These are phyloP conservation scores for Vanrija humicola DNA, from an alignment of 1,284 basidiomycete species.

Conservation along the genomic window DNA sequence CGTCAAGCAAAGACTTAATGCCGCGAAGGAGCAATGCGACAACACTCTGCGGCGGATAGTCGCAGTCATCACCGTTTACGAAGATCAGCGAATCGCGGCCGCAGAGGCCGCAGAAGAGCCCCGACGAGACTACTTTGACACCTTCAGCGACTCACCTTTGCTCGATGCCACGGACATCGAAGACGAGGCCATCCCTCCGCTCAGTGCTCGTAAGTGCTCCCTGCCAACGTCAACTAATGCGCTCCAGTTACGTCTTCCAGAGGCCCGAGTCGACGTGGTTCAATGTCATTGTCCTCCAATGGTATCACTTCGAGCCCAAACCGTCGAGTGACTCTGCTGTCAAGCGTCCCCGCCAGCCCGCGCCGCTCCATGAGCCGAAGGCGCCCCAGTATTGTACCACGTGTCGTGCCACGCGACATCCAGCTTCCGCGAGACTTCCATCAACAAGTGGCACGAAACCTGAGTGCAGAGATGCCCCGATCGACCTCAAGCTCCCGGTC, in stretches of 20 bases:
- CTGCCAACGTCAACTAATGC: not conserved
- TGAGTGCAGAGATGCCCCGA: not conserved
- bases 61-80: slow-evolving; percentile 86
- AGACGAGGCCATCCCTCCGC: slow-evolving; percentile 24
- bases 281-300: slow-evolving; percentile 28
- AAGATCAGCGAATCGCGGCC: slow-evolving; percentile 66
- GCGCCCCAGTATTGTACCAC: slow-evolving; percentile 37
- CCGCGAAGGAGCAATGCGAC: slow-evolving; percentile 93
- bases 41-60: slow-evolving; percentile 88
- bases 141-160: slow-evolving; percentile 37
- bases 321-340: slow-evolving; percentile 25
- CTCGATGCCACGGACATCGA: slow-evolving; percentile 38
- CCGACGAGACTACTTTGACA: slow-evolving; percentile 44
- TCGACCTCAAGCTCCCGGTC: slow-evolving; percentile 87
- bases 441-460: not conserved
- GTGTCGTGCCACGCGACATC: slow-evolving; percentile 32
- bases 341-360: slow-evolving; percentile 28
- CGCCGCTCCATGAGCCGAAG: slow-evolving; percentile 28
- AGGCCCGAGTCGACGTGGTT: slow-evolving; percentile 36
- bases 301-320: slow-evolving; percentile 28
- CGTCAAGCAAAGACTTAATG: slow-evolving; percentile 85
- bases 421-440: not conserved
- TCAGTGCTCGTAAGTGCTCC: slow-evolving; percentile 5
- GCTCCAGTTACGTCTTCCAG: slow-evolving; percentile 22
- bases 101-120: slow-evolving; percentile 22